Evolutionary conservation across 1,284 basidiomycete species (phyloP).

Genomic region (Phellopilus nigrolimitatus): DNA sequence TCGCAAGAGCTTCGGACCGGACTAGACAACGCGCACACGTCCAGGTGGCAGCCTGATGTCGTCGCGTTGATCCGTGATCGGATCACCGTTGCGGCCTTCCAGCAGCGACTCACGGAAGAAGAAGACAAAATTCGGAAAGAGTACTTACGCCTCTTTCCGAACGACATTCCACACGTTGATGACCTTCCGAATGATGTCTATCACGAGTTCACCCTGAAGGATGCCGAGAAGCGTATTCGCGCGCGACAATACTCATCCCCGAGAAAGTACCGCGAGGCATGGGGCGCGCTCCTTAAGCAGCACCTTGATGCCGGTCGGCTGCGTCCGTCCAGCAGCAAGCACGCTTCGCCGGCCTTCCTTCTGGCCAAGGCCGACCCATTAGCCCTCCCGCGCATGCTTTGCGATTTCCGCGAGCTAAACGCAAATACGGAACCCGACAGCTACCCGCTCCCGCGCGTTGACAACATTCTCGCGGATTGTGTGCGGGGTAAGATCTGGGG

Average conservation of each 20-base stretch:
- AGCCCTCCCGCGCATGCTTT: slow-evolving; percentile 35
- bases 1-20: too few species aligned
- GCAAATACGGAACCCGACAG: slow-evolving; percentile 32
- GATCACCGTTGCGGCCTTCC: too few species aligned
- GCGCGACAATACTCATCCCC: slow-evolving; percentile 24
- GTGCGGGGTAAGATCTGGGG: too few species aligned
- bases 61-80: too few species aligned
- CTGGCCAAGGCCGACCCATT: slow-evolving; percentile 35
- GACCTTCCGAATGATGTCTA: neutral
- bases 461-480: too few species aligned
- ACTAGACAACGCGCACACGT: too few species aligned
- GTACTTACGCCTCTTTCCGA: too few species aligned
- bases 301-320: slow-evolving; percentile 31
- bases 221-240: neutral
- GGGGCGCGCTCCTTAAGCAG: slow-evolving; percentile 27
- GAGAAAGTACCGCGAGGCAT: slow-evolving; percentile 26
- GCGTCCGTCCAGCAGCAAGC: slow-evolving; percentile 26
- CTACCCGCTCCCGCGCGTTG: slow-evolving; percentile 36
- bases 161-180: neutral
- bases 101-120: too few species aligned
- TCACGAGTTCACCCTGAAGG: neutral
- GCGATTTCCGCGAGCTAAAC: slow-evolving; percentile 36
- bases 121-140: too few species aligned
- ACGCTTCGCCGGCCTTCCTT: slow-evolving; percentile 34
- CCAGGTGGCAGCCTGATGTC: too few species aligned